These are phyloP conservation scores for Podaxis sp. DNA, from an alignment of 768 basidiomycete species.

Conservation along the genomic window DNA sequence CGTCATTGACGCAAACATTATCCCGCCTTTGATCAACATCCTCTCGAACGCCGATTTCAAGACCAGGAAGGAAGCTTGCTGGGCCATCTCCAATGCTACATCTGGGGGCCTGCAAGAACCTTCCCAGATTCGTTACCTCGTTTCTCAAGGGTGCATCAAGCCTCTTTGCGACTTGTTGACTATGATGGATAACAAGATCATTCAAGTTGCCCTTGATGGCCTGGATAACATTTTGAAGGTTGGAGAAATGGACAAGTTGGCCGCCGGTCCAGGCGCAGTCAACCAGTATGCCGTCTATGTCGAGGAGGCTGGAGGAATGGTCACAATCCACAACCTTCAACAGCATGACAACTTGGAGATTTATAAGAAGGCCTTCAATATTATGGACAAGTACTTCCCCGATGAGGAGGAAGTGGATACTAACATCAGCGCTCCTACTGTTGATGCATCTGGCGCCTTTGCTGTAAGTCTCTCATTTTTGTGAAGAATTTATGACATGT, in stretches of 20 bases:
- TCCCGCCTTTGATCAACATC: slow-evolving; percentile 98
- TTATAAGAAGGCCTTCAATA: slow-evolving; percentile 99
- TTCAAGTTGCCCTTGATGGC: slow-evolving; percentile 96
- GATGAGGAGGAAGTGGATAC: slow-evolving; percentile 94
- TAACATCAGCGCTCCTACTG: slow-evolving; percentile 71
- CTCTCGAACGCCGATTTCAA: slow-evolving; percentile 98
- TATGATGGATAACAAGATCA: slow-evolving; percentile 99
- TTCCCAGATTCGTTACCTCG: slow-evolving; percentile 95
- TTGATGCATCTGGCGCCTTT: slow-evolving; percentile 73
- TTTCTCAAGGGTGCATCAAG: slow-evolving; percentile 97
- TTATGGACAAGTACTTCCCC: slow-evolving; percentile 98
- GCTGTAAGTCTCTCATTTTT: slow-evolving; percentile 48
- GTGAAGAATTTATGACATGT: neutral
- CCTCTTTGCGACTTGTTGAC: slow-evolving; percentile 94
- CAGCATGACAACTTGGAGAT: slow-evolving; percentile 99
- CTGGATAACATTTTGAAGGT: slow-evolving; percentile 98
- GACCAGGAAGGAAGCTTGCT: slow-evolving; percentile 99
- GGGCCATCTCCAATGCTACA: slow-evolving; percentile 99
- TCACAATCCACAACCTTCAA: slow-evolving; percentile 97
- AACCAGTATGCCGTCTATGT: slow-evolving; percentile 95
- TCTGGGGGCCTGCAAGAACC: slow-evolving; percentile 97
- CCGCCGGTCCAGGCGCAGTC: slow-evolving; percentile 74
- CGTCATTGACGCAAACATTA: slow-evolving; percentile 96
- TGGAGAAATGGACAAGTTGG: slow-evolving; percentile 91
- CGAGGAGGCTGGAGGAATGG: slow-evolving; percentile 99